Conservation (phyloP, 495 filamentous ascomycete species). For the Neurospora hispaniola region DNA sequence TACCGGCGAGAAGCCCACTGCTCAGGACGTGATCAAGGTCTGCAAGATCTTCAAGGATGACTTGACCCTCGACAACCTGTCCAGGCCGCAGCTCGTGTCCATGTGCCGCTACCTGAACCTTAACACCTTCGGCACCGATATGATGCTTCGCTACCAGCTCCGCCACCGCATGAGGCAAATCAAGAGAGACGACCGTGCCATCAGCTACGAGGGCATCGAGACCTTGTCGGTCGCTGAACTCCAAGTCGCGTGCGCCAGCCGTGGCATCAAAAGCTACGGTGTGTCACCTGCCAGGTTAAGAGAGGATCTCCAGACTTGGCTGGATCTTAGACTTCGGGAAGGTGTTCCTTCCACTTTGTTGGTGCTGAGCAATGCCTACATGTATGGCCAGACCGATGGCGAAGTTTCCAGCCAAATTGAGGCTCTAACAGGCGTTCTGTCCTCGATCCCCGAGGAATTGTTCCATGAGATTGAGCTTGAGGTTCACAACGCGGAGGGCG, state of each 20-base stretch:
- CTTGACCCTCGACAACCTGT: slow-evolving; percentile 92
- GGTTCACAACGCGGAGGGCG: slow-evolving; percentile 92
- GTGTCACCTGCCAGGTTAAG: slow-evolving; percentile 77
- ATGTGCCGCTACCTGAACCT: slow-evolving; percentile 99
- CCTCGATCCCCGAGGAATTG: slow-evolving; percentile 91
- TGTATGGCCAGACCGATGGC: slow-evolving; percentile 79
- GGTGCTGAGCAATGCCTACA: slow-evolving; percentile 93
- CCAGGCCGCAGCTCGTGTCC: slow-evolving; percentile 85
- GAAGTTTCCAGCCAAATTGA: slow-evolving; percentile 89
- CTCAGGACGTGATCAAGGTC: slow-evolving; percentile 91
- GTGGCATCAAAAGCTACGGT: slow-evolving; percentile 86
- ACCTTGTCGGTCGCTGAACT: slow-evolving; percentile 87
- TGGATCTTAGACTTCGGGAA: slow-evolving; percentile 86
- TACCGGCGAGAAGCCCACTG: slow-evolving; percentile 80
- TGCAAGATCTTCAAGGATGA: slow-evolving; percentile 99
- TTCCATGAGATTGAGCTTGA: slow-evolving; percentile 99
- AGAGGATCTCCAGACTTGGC: slow-evolving; percentile 88
- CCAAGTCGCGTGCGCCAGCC: slow-evolving; percentile 79
- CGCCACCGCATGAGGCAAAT: slow-evolving; percentile 98
- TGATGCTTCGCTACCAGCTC: slow-evolving; percentile 95
- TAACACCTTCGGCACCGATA: slow-evolving; percentile 91
- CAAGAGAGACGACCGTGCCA: slow-evolving; percentile 93
- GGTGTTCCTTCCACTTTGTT: slow-evolving; percentile 89
- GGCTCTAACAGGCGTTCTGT: slow-evolving; percentile 81
- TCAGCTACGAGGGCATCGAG: slow-evolving; percentile 89